Evolutionary conservation across 2,329 filamentous ascomycete genomes (phyloP).

Genomic region (Fusarium protoensiforme): DNA sequence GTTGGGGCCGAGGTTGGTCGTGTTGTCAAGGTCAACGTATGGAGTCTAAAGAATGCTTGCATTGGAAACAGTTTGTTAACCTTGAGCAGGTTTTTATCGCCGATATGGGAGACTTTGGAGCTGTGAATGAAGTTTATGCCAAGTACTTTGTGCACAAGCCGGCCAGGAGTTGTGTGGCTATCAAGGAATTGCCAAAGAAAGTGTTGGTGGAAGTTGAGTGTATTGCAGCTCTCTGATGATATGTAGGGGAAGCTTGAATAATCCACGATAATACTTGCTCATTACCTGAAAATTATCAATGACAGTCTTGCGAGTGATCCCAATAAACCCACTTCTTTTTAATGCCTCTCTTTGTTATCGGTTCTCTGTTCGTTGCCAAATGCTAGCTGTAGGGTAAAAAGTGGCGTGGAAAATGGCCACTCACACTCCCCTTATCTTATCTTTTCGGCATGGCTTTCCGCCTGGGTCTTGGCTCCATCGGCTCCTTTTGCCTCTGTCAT

Average conservation of each 20-base stretch:
- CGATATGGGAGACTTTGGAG: constrained; percentile 1
- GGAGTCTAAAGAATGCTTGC: background rate
- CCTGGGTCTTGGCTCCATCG: background rate
- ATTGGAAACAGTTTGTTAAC: background rate
- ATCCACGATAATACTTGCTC: background rate
- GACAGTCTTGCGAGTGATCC: background rate
- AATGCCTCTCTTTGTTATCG: background rate
- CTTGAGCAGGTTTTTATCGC: background rate
- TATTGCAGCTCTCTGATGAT: background rate
- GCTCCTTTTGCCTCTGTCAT: background rate
- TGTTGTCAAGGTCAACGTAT: background rate
- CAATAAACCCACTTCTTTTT: background rate
- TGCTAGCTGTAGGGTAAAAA: background rate
- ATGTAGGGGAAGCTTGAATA: background rate
- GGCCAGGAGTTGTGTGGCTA: background rate
- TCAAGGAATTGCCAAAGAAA: constrained; percentile 1
- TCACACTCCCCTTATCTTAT: background rate
- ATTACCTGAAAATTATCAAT: background rate
- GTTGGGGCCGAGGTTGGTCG: background rate
- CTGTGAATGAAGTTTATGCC: background rate
- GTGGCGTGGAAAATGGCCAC: background rate
- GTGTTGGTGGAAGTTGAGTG: background rate
- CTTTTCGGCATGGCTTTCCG: background rate
- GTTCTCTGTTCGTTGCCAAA: background rate
- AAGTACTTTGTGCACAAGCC: constrained; percentile 7